A percentile compares a stretch with the other conserved stretches of the same genome.
Evolutionary conservation across 139 green algal genomes (phyloP).

Genomic region (Monoraphidium neglectum): DNA sequence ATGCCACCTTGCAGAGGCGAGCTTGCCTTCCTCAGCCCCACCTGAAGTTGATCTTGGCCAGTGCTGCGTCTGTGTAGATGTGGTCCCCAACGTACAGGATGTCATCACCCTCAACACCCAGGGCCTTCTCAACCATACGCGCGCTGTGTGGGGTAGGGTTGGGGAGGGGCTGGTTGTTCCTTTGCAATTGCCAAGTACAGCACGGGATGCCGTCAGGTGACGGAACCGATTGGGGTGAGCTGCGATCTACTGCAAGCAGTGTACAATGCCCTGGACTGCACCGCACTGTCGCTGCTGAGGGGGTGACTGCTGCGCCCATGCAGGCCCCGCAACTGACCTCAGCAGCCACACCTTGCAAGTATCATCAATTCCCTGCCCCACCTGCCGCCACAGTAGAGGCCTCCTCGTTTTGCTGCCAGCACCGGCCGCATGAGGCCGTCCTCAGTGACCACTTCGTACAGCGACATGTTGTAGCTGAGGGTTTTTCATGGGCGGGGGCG

Average conservation of each 20-base stretch:
- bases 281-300: too few relatives aligned
- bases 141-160: conserved; percentile 40
- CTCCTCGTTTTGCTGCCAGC: conserved; percentile 65
- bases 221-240: too few relatives aligned
- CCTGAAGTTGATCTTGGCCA: conserved; percentile 90
- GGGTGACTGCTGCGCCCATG: too few relatives aligned
- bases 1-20: background rate
- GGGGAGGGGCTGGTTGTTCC: too few relatives aligned
- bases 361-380: background rate
- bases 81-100: conserved; percentile 94
- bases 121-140: conserved; percentile 86
- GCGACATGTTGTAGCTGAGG: conserved; percentile 71
- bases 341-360: too few relatives aligned
- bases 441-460: conserved; percentile 91
- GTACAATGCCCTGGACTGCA: too few relatives aligned
- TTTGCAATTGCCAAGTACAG: too few relatives aligned
- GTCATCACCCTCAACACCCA: conserved; percentile 87
- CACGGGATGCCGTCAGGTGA: too few relatives aligned
- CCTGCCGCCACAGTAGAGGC: conserved; percentile 90
- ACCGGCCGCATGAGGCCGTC: conserved; percentile 93
- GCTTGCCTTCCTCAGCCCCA: conserved; percentile 10
- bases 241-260: too few relatives aligned
- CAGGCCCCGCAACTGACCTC: too few relatives aligned
- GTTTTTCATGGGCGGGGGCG: too few relatives aligned
- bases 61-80: conserved; percentile 85